Evolutionary conservation across 331 rosid species (phyloP), one percentile per base, ranked within the genome.

Genomic region (Cydonia oblonga): DNA sequence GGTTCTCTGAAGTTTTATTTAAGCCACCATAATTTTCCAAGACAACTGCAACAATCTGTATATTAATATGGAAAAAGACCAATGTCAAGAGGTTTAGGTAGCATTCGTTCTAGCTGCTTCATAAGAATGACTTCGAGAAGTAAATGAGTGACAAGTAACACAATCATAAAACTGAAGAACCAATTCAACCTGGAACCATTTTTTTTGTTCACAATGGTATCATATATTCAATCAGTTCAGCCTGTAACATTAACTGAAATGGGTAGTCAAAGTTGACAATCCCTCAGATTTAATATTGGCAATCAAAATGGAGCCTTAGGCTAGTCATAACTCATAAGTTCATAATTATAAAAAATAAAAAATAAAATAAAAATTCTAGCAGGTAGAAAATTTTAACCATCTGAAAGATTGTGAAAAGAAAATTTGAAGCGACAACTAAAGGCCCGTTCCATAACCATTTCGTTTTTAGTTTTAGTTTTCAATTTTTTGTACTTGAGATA

Each of bases 41-140:
- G 69, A 95, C 93, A 74, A 87, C 91, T 59, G 90, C 79, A 82
- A 91, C 99, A 81, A 95, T 84, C 99, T 95, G 86, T 49, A 32
- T 73, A 62, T 72, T 72, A 59, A 26, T 75, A 54, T 24, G 67
- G 72, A 44, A 67, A 52, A 66, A 33, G 30, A 56, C 23, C 67
- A 75, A 35, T 61, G 57, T 76, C 53, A 42, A 65, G 69, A 44
- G 63, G 58, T 49, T 46, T 42, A 71, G 61, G 76, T 76, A 44
- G 49, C 44, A 73, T 73, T 73, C 2, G 15, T 33, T 23, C 74
- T 61, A 24, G 22, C 14, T 63, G 51, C 73, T 56, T 20, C 51
- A 30, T 2, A 29, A 18, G 25, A 19, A 11, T 52, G 19, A 68
- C 72, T 51, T 52, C 19, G 30, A 28, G 30, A 18, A 49, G 12